Conservation (phyloP, 345 rosid genomes). For the Kernera saxatilis region DNA sequence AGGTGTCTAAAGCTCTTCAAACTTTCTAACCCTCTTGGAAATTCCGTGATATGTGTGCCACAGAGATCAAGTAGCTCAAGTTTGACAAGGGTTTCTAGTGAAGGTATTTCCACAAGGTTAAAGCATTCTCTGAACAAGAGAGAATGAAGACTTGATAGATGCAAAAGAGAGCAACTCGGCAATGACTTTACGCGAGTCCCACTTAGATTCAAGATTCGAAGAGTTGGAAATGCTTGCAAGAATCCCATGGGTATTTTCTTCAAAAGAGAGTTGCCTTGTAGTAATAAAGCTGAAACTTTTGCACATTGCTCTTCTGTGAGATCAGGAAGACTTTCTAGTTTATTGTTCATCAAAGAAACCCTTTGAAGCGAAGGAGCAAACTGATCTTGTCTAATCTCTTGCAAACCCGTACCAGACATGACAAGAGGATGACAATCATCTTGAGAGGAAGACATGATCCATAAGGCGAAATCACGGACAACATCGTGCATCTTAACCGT, state of each 20-base stretch:
- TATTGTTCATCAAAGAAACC: conserved; percentile 35
- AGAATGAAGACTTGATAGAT: not conserved
- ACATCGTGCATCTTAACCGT: conserved; percentile 38
- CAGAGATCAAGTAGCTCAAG: conserved; percentile 35
- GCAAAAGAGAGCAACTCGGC: conserved; percentile 8
- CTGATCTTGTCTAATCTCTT: not conserved
- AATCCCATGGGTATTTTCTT: conserved; percentile 13
- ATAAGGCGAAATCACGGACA: conserved; percentile 36
- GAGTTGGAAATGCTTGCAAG: conserved; percentile 23
- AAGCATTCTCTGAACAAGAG: conserved; percentile 25
- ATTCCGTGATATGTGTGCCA: conserved; percentile 16
- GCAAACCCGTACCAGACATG: conserved; percentile 14
- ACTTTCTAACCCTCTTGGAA: conserved; percentile 26
- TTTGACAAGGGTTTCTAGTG: conserved; percentile 21
- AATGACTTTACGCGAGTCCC: conserved; percentile 22
- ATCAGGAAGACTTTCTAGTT: conserved; percentile 19
- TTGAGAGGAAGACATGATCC: conserved; percentile 24
- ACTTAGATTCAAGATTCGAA: conserved; percentile 29
- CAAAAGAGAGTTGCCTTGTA: conserved; percentile 25
- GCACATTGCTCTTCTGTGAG: not conserved
- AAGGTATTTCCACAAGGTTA: conserved; percentile 21
- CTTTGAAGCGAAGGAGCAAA: conserved; percentile 5
- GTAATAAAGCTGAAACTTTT: not conserved
- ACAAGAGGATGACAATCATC: conserved; percentile 1
- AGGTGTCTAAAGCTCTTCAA: conserved; percentile 15